Base-by-base conservation (phyloP, 2,329 filamentous ascomycete genomes). In the Colletotrichum australisinense region DNA sequence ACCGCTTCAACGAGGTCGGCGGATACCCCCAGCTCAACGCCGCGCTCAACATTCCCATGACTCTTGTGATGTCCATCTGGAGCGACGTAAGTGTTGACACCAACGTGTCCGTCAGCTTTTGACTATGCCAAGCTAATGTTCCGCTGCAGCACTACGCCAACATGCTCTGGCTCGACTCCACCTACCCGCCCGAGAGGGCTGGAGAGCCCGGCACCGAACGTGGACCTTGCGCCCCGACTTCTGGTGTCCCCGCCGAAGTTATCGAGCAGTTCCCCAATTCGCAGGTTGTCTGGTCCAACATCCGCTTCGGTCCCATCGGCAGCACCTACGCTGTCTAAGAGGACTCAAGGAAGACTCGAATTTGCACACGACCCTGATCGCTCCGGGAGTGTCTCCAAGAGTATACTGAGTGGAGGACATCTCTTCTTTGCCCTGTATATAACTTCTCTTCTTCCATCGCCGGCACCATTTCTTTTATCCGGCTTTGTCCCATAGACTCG, bases 111-210 rank as follows among this genome's bases (percentile, higher is more conserved):
- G 7, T 19, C 16, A 46, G 42, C 16, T 7, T 19, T 46, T 6
- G 19, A 46, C 6, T 32, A n/a, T 46, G 5, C 38, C 38, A 6
- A 24, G 38, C 46, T 75, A 24, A 69, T 49, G 12, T 3, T 32
- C 19, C 1, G 42, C 6, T 3, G n/a, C 5, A 80, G 78, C 88
- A 92, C 81, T 83, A 87, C 64, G 83, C 89, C 78, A 87, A 89
- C 80, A 92, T 92, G 89, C 86, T 90, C 74, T 93, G 91, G 91
- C 86, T 93, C 74, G 90, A 92, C 83, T 86, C 86, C 69, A 84
- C 80, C 77, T 90, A 87, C 82, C 89, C 89, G n/a, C 75, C 75
- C 58, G 75, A 77, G 32, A 72, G 71, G 42, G 74, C 69, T 22
- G 76, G 75, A n/a, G 53, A 62, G 35, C 84, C 84, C 11, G 87